phyloP scores from a whole-genome alignment of 1,284 basidiomycete genomes.

The Albatrellus sp. region DNA sequence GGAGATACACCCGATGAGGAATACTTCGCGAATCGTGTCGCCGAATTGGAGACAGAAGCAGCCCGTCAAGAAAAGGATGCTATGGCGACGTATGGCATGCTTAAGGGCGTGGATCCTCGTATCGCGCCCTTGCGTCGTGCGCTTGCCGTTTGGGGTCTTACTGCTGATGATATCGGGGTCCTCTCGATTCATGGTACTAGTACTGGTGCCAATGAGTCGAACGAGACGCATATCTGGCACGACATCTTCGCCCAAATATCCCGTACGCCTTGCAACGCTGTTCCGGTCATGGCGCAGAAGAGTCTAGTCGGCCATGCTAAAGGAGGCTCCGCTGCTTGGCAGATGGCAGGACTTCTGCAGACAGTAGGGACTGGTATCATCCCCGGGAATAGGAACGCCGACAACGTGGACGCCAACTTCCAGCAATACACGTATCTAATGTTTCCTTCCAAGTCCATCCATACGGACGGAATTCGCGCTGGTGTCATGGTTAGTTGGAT shows the following conservation, averaged over 20 bases:
- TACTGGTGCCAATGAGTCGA: constrained; percentile 96
- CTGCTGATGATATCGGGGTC: constrained; percentile 83
- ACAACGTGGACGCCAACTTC: constrained; percentile 92
- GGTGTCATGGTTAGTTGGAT: constrained; percentile 63
- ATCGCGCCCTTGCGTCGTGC: constrained; percentile 89
- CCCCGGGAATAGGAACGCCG: constrained; percentile 95
- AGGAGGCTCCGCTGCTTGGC: constrained; percentile 97
- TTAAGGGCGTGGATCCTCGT: constrained; percentile 77
- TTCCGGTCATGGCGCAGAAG: constrained; percentile 97
- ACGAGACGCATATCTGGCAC: constrained; percentile 96
- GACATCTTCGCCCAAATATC: constrained; percentile 82
- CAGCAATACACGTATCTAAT: constrained; percentile 84
- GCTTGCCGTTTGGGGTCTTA: constrained; percentile 92
- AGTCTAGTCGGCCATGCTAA: constrained; percentile 92
- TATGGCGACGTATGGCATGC: constrained; percentile 85
- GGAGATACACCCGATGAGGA: constrained; percentile 48
- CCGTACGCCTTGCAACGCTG: constrained; percentile 87
- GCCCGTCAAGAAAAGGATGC: constrained; percentile 85
- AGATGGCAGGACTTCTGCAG: constrained; percentile 89
- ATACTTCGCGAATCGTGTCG: constrained; percentile 63
- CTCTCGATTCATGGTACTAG: constrained; percentile 91
- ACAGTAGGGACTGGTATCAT: constrained; percentile 78
- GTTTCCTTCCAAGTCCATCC: constrained; percentile 95
- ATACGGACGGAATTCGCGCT: constrained; percentile 85
- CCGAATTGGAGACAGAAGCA: constrained; percentile 83